Base-by-base conservation (phyloP, 2,329 filamentous ascomycete genomes). In the Beauveria australis region DNA sequence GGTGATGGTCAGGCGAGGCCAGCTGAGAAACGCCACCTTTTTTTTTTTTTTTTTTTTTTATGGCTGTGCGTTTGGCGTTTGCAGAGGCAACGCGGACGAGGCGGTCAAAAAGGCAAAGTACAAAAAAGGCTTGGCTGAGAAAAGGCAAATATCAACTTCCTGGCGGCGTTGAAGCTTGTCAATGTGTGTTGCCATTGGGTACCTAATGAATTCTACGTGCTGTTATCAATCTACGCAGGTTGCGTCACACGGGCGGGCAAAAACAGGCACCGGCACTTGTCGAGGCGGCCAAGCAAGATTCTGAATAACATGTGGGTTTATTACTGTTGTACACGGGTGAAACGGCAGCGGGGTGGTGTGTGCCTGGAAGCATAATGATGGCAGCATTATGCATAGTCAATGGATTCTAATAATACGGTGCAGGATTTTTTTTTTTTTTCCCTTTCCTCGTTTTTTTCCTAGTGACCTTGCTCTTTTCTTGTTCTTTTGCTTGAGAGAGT, bases 1-100 rank as follows among this genome's bases (percentile, higher is more conserved):
- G 9, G 24, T 54, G 52, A 43, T 47, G 43, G 28, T 28, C 43
- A 49, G 54, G 54, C 44, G 44, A 57, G 54, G 44, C 54, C 54
- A 57, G 54, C 54, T 57, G 54, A 41, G 54, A 49, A 30, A 18
- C 54, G 54, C 54, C 54, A 49, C 54, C 16, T n/a, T 49, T 2
- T 47, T 49, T 18, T 33, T 22, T 22, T 2, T 22, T 1, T 22
- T 1, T 22, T n/a, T n/a, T n/a, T n/a, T n/a, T n/a, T n/a, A n/a
- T 28, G 28, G 26, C 14, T 6, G 43, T 40, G 43, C 22, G 18
- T 26, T n/a, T 47, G 8, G 18, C 30, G 30, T 40, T 51, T 54
- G 53, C 37, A n/a, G 43, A 19, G 5, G 22, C 28, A 40, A 56
- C 30, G 53, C 28, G 43, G 12, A 56, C 26, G 40, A 37, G 28